Evolutionary conservation across 805 yeast genomes (phyloP), one percentile per base, ranked within the genome.

Genomic region (Metschnikowia picachoensis): DNA sequence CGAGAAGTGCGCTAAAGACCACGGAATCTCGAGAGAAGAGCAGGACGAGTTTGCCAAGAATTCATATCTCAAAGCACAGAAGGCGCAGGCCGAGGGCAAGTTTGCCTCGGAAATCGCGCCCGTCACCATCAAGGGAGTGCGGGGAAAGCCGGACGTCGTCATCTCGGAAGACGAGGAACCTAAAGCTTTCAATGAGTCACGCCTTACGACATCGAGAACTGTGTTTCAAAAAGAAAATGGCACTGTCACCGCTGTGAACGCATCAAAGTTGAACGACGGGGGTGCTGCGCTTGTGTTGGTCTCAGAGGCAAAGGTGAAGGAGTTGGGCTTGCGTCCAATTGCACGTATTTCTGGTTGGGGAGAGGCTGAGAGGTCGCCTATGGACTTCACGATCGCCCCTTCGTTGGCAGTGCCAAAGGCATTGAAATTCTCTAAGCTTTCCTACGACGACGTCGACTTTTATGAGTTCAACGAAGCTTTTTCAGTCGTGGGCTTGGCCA

Each of bases 391-490:
- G 45, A 86, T 94, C 70, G 90, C 98, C 29, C 99, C 99, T 55
- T 73, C 96, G 31, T 75, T 90, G 63, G 97, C 99, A 44, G 82
- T 92, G 59, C 97, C 97, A 72, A 92, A 91, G 77, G 98, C 97
- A 34, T 76, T 94, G 61, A 85, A 88, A 70, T 94, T 84, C 61
- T 96, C 97, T 35, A 78, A 82, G 41, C 60, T 91, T 41, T 48
- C 76, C 12, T 60, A 77, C 42, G 78, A 78, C 45, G 83, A 87
- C 49, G 81, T 94, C 53, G 97, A 91, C 70, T 92, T 74, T 71
- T 94, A 82, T 62, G 99, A 94, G 77, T 85, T 94, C 70, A 94
- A 94, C 72, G 99, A 94, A 76, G 99, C 99, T 13, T 94, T 94
- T 73, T 81, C 97, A 12, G 98, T 89, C 48, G 99, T 94, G 49